Evolutionary conservation across 139 green algal genomes (phyloP), one percentile per base, ranked within the genome.

Genomic region (Volvox reticuliferus): DNA sequence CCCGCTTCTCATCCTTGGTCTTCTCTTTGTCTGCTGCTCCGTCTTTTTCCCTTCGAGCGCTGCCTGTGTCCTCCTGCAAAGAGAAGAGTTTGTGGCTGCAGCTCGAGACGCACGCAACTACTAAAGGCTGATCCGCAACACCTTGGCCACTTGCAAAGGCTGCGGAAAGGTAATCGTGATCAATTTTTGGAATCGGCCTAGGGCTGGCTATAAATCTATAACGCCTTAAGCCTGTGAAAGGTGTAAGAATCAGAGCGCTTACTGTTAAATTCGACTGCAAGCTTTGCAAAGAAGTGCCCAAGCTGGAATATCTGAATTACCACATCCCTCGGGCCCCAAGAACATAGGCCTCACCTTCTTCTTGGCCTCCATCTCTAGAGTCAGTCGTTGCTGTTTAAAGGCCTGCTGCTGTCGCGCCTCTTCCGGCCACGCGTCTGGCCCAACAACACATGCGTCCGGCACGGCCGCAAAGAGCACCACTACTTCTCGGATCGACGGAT

Each of bases 401-500:
- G 89, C 88, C 85, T 95, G 76, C 81, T 95, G 94, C 71, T 67
- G 35, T 26, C 86, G 82, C 94, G 94, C 96, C 37, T 91, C 81
- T 26, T 71, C 79, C 13, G 94, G 92, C 95, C 95, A 97, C 2
- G 91, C 79, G 20, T 89, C 90, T 1, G 65, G 33, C 28, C n/a
- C 79, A 20, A 94, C 84, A 73, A 96, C 68, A 88, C 92, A 95
- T 21, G 87, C 92, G 79, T 92, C 86, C 32, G 89, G 88, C 78
- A 97, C 93, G 1, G 86, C 90, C 69, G 96, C 65, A 75, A 96
- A 97, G 22, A 97, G 55, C 22, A 95, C 93, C 28, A 94, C 94
- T 22, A 96, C 90, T 90, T 97, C 95, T 32, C 33, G 86, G 44
- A 61, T 33, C 2, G 12, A 19, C 5, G 84, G 69, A 24, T 89